Percentiles rank a stretch among this genome's conserved stretches.
These are phyloP conservation scores for Penicillium italicum DNA, from an alignment of 2,329 filamentous ascomycete genomes.

Conservation along the genomic window DNA sequence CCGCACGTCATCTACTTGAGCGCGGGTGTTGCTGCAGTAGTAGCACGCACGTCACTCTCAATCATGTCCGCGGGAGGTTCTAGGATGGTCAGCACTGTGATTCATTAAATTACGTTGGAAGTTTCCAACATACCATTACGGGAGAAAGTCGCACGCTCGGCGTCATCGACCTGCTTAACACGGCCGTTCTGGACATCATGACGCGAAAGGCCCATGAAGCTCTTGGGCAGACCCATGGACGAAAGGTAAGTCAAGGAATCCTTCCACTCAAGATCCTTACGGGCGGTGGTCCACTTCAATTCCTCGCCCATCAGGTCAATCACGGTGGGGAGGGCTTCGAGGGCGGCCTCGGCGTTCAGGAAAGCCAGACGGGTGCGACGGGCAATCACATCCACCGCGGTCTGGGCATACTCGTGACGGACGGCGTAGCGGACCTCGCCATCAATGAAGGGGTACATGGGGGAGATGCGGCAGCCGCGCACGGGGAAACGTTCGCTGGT, in stretches of 20 bases:
- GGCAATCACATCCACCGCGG: slow-evolving; percentile 81
- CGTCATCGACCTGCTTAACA: slow-evolving; percentile 44
- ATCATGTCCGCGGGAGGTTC: slow-evolving; percentile 50
- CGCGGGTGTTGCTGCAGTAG: slow-evolving; percentile 46
- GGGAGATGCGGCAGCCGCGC: slow-evolving; percentile 72
- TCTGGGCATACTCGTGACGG: slow-evolving; percentile 85
- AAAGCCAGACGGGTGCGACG: slow-evolving; percentile 82
- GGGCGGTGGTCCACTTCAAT: slow-evolving; percentile 68
- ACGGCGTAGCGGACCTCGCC: slow-evolving; percentile 88
- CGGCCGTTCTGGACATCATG: slow-evolving; percentile 58
- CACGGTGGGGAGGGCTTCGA: slow-evolving; percentile 77
- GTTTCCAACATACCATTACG: slow-evolving; percentile 39
- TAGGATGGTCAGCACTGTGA: slow-evolving; percentile 8
- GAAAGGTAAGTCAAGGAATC: slow-evolving; percentile 59
- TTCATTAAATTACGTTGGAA: not conserved
- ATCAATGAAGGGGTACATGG: slow-evolving; percentile 85
- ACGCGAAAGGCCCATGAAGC: slow-evolving; percentile 54
- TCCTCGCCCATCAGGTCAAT: slow-evolving; percentile 89
- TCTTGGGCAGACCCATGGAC: slow-evolving; percentile 60
- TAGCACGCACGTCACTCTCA: slow-evolving; percentile 39
- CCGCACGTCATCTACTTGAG: slow-evolving; percentile 43
- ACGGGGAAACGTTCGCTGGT: slow-evolving; percentile 79
- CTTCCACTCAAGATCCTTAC: slow-evolving; percentile 78
- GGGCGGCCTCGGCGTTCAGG: slow-evolving; percentile 83
- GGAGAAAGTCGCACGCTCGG: slow-evolving; percentile 40